These are phyloP conservation scores for Beauveria bassiana DNA, from an alignment of 2,329 filamentous ascomycete genomes.

Conservation along the genomic window DNA sequence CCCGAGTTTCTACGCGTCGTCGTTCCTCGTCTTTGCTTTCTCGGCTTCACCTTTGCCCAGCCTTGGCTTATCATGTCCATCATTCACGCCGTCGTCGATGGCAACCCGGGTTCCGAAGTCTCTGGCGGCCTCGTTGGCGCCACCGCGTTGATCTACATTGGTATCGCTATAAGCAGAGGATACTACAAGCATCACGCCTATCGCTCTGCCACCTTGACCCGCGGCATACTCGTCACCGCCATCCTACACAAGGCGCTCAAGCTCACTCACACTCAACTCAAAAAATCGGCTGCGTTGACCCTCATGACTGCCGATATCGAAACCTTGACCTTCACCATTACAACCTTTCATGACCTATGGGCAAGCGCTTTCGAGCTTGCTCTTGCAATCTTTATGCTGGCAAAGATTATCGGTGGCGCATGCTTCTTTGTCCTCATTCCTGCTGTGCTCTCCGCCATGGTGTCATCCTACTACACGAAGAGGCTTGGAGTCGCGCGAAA, in stretches of 20 bases:
- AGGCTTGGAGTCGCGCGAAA: neutral
- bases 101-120: neutral
- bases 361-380: constrained; percentile 1
- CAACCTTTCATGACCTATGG: constrained; percentile 9
- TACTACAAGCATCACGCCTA: constrained; percentile 9
- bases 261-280: constrained; percentile 2
- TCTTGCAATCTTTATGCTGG: constrained; percentile 7
- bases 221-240: constrained; percentile 8
- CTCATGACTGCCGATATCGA: constrained; percentile 11
- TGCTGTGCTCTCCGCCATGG: neutral
- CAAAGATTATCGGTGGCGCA: constrained; percentile 5
- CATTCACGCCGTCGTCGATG: constrained; percentile 1
- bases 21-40: constrained; percentile 4
- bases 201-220: constrained; percentile 5
- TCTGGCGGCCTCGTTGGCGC: constrained; percentile 7
- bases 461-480: constrained; percentile 6
- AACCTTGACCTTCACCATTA: constrained; percentile 1
- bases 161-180: constrained; percentile 5
- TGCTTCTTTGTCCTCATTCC: constrained; percentile 5
- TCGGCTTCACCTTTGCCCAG: constrained; percentile 8
- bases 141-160: constrained; percentile 7
- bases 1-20: constrained; percentile 2
- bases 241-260: constrained; percentile 9
- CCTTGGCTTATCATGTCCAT: constrained; percentile 4
- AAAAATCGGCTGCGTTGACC: constrained; percentile 8